These are phyloP conservation scores for Trichoderma sp. DNA, from an alignment of 2,329 filamentous ascomycete genomes.

Conservation along the genomic window DNA sequence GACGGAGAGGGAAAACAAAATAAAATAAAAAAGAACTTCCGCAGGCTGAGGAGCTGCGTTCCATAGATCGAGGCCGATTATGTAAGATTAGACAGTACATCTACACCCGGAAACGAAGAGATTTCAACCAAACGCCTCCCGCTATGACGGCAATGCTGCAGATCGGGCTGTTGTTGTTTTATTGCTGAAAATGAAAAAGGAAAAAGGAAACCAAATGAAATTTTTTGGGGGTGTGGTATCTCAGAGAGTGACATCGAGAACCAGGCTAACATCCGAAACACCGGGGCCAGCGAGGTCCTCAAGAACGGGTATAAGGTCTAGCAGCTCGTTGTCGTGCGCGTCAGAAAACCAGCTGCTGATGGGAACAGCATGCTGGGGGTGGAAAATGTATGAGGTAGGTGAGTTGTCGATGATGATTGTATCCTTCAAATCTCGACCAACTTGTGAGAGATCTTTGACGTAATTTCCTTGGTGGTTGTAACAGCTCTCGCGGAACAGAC, in stretches of 20 bases:
- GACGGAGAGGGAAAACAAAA: slow-evolving; percentile 14
- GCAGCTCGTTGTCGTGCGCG: slow-evolving; percentile 96
- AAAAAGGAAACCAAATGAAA: slow-evolving; percentile 28
- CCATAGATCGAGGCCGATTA: slow-evolving; percentile 36
- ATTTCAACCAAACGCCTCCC: slow-evolving; percentile 57
- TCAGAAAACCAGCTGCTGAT: slow-evolving; percentile 99
- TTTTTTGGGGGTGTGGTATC: slow-evolving; percentile 36
- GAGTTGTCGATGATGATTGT: slow-evolving; percentile 99
- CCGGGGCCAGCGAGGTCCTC: slow-evolving; percentile 89
- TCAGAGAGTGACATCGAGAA: slow-evolving; percentile 86
- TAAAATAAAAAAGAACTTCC: background rate
- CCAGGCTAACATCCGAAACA: slow-evolving; percentile 94
- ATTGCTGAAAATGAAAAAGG: slow-evolving; percentile 37
- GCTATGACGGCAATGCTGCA: slow-evolving; percentile 52
- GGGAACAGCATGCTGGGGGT: slow-evolving; percentile 96
- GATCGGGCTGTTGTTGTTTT: slow-evolving; percentile 40
- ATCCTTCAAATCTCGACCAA: slow-evolving; percentile 91
- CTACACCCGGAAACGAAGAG: slow-evolving; percentile 50
- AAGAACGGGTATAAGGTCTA: slow-evolving; percentile 96
- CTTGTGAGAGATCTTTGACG: slow-evolving; percentile 97
- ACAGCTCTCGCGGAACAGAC: slow-evolving; percentile 96
- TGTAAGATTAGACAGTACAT: slow-evolving; percentile 58
- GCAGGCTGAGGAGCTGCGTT: slow-evolving; percentile 21
- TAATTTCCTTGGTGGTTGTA: slow-evolving; percentile 99
- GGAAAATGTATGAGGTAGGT: slow-evolving; percentile 98